phyloP scores from a whole-genome alignment of 805 yeast species.

The Candida golubevii region DNA sequence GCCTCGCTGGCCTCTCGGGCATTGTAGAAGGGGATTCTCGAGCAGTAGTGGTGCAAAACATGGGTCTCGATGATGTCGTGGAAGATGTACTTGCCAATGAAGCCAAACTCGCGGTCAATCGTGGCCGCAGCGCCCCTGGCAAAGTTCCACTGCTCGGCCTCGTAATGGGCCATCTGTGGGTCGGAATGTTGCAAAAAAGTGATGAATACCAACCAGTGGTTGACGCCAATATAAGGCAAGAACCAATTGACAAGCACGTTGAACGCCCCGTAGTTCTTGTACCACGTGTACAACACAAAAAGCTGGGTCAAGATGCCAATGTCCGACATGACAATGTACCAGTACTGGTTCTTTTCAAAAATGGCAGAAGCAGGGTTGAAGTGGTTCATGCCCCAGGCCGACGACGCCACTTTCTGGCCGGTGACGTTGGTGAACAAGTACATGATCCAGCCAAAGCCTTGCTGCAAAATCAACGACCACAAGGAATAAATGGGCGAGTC shows the following conservation, averaged over 20 bases:
- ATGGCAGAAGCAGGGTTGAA: conserved; percentile 71
- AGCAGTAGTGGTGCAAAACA: conserved; percentile 79
- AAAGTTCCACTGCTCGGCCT: conserved; percentile 71
- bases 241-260: conserved; percentile 65
- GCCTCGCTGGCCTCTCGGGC: conserved; percentile 78
- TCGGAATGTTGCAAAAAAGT: conserved; percentile 84
- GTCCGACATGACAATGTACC: conserved; percentile 69
- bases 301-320: conserved; percentile 59
- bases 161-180: conserved; percentile 75
- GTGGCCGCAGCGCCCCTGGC: conserved; percentile 91
- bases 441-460: conserved; percentile 71
- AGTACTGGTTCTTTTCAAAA: conserved; percentile 67
- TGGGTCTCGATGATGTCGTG: conserved; percentile 91
- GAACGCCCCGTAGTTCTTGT: conserved; percentile 57
- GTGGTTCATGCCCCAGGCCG: conserved; percentile 54
- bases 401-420: conserved; percentile 57
- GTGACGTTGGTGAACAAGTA: conserved; percentile 68
- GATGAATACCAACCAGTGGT: conserved; percentile 88
- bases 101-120: conserved; percentile 78
- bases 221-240: conserved; percentile 72
- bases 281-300: conserved; percentile 55
- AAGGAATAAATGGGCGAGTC: conserved; percentile 74
- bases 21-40: conserved; percentile 83
- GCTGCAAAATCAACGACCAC: conserved; percentile 55
- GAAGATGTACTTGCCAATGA: conserved; percentile 72